Evolutionary conservation across 2,329 filamentous ascomycete species (phyloP), one percentile per base, ranked within the genome.

Genomic region (Harringtonia aguacate): DNA sequence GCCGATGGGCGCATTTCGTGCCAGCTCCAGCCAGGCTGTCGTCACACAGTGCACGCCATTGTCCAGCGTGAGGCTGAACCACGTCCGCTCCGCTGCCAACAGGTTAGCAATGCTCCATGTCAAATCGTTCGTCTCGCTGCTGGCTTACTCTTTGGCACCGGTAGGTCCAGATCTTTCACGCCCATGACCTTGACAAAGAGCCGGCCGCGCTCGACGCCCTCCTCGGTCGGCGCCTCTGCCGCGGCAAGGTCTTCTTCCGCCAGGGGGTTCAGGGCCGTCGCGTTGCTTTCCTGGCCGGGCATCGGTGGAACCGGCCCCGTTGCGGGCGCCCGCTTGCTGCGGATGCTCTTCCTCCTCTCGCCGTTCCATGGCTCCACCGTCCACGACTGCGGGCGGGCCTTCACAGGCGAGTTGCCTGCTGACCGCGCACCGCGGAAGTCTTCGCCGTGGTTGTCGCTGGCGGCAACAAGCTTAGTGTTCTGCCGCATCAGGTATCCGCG

Each of bases 151-250:
- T 82, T 85, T 28, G 92, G 89, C 44, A 98, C 69, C 20, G 92
- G 90, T 36, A 97, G 70, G 57, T 95, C 89, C 31, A 98, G 73
- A 55, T 97, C 89, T 62, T 97, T 97, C 51, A 97, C 88, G 36
- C 90, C 89, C 61, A 97, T 84, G n/a, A 98, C 92, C 69, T 98
- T 98, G 52, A 98, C 89, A 56, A 98, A 98, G 2, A 98, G 73
- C 48, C 92, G 75, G 10, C 92, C 92, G 53, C 92, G 74, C 64
- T 98, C 92, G 46, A 81, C 82, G 43, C 80, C 86, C 46, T 95
- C 89, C 44, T 86, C 83, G 10, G 76, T 75, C 6, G 69, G 64
- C 35, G 68, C 60, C 46, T 84, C 73, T 5, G n/a, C n/a, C n/a
- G 70, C 66, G 22, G 67, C 62, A 18, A 70, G 61, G 39, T 86